phyloP scores from a whole-genome alignment of 257 asterid species.

The Agastache rugosa region DNA sequence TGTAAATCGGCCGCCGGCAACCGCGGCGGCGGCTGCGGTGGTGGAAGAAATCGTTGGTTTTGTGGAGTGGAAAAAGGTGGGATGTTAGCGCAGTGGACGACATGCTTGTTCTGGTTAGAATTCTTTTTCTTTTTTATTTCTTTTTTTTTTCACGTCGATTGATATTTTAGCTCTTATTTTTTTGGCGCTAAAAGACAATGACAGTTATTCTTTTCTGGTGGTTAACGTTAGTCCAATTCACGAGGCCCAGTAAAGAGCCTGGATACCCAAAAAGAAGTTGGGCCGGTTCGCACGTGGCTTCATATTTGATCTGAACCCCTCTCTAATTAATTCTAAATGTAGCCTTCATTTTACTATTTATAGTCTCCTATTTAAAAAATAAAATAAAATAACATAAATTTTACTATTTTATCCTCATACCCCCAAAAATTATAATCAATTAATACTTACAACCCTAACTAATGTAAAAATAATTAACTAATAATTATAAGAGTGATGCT shows the following conservation, averaged over 20 bases:
- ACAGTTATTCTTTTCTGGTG: conserved; percentile 25
- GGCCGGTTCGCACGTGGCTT: background rate
- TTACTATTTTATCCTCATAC: too few relatives aligned
- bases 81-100: conserved; percentile 49
- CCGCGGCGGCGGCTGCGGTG: conserved; percentile 28
- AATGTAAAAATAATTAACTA: too few relatives aligned
- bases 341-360: too few relatives aligned
- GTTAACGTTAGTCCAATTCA: conserved; percentile 24
- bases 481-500: too few relatives aligned
- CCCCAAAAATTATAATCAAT: too few relatives aligned
- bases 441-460: too few relatives aligned
- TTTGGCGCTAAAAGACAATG: conserved; percentile 51
- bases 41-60: conserved; percentile 37
- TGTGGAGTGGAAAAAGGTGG: conserved; percentile 42
- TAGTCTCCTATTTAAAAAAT: too few relatives aligned
- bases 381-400: too few relatives aligned
- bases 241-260: background rate
- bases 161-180: conserved; percentile 21
- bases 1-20: conserved; percentile 17
- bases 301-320: too few relatives aligned
- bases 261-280: background rate
- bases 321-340: too few relatives aligned
- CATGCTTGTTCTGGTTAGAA: conserved; percentile 45
- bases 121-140: background rate
- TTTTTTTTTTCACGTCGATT: background rate